Percentiles rank a stretch among this genome's conserved stretches.
Conservation (phyloP, 2,329 filamentous ascomycete genomes). For the Cordyceps cicadae region DNA sequence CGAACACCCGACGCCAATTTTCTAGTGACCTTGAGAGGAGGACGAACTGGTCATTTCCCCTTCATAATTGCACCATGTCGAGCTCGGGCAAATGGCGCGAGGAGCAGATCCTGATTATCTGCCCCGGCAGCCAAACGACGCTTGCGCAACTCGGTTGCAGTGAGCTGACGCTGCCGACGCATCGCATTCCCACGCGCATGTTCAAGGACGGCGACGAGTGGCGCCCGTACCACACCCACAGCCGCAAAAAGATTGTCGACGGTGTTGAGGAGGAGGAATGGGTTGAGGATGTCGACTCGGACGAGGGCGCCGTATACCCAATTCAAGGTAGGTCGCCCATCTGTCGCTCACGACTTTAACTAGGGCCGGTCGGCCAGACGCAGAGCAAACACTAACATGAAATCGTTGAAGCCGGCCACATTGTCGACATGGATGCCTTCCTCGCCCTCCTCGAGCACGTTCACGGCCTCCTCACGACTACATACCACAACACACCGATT, state of each 20-base stretch:
- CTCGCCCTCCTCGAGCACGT: conserved; percentile 89
- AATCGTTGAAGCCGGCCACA: conserved; percentile 54
- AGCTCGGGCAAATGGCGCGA: conserved; percentile 54
- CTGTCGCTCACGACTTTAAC: not conserved
- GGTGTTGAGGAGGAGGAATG: conserved; percentile 56
- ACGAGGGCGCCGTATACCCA: conserved; percentile 85
- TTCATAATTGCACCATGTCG: conserved; percentile 36
- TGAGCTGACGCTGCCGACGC: conserved; percentile 83
- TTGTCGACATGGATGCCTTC: conserved; percentile 87
- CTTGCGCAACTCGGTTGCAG: conserved; percentile 84
- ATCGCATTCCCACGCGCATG: conserved; percentile 88
- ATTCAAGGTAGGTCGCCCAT: conserved; percentile 45
- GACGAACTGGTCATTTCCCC: not conserved
- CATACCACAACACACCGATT: conserved; percentile 93
- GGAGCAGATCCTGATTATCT: conserved; percentile 62
- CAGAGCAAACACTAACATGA: conserved; percentile 11
- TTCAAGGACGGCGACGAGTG: conserved; percentile 77
- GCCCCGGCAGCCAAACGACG: conserved; percentile 79
- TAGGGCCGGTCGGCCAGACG: not conserved
- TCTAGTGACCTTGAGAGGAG: not conserved
- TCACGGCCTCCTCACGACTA: conserved; percentile 79
- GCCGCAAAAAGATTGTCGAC: conserved; percentile 45
- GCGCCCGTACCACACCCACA: conserved; percentile 68
- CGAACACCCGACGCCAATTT: not conserved
- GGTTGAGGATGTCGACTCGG: conserved; percentile 81